Base-by-base conservation (phyloP, 2,329 filamentous ascomycete genomes). In the Trichoderma hamatum region DNA sequence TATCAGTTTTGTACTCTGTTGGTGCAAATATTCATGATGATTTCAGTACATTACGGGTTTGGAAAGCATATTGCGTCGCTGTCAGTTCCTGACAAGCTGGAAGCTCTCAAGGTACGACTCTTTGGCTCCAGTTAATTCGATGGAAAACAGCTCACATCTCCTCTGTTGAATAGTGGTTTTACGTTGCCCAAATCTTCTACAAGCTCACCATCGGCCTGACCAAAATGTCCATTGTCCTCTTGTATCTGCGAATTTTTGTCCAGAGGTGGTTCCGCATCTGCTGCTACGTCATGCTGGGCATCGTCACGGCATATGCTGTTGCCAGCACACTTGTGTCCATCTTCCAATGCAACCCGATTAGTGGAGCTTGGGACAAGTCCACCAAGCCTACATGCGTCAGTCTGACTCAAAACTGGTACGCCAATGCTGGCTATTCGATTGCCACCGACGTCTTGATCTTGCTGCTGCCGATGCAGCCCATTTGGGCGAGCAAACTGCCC, bases 221-320 rank as follows among this genome's bases (percentile, higher is more conserved):
- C 2, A 87, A 88, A 72, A 75, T 81, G 1, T 86, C 85, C 3
- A 84, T 86, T 63, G 74, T 86, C 7, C 76, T 85, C 3, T 80
- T 88, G 21, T 88, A 87, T 72, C 82, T 85, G 26, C 83, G 84
- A 30, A 85, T 87, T 58, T 88, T 87, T 69, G 77, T 83, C 26
- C 79, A 83, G 58, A 77, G 70, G 56, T 82, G 78, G 75, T 86
- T 87, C 72, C 79, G 81, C 10, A 77, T 79, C 3, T 75, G 80
- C 43, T 84, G 81, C 69, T 80, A 80, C 68, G 68, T 76, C 19
- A 74, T 85, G 46, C 74, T 84, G 26, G 73, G 72, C 58, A 75
- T 85, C 64, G 79, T 87, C 19, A 24, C 80, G 13, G 74, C 77
- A n/a, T 87, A 83, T 74, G 83, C 81, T 72, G 70, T 84, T 6